A percentile compares a stretch with the other conserved stretches of the same genome.
Evolutionary conservation across 257 asterid genomes (phyloP).

Genomic region (Marsdenia floribunda): DNA sequence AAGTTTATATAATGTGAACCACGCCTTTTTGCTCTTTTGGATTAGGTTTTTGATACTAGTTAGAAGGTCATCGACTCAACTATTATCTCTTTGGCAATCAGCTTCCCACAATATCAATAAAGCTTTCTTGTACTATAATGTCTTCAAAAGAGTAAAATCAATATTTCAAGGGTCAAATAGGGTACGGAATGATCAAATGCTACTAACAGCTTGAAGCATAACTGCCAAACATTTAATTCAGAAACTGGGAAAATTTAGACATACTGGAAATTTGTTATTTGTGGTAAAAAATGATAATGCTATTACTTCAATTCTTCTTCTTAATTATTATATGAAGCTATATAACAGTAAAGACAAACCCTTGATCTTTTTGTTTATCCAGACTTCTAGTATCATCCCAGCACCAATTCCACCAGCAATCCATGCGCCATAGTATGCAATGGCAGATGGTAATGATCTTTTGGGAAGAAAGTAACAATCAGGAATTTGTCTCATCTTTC

Average conservation of each 20-base stretch:
- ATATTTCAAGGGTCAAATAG: neutral
- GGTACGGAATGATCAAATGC: neutral
- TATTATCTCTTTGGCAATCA: neutral
- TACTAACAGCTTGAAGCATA: neutral
- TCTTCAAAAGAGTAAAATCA: neutral
- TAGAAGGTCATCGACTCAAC: neutral
- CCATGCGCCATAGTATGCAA: constrained; percentile 53
- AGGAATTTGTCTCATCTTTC: constrained; percentile 65
- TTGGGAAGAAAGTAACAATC: constrained; percentile 80
- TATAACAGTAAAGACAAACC: constrained; percentile 30
- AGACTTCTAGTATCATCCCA: constrained; percentile 69
- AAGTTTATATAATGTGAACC: neutral
- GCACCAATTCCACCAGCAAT: constrained; percentile 85
- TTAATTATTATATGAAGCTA: neutral
- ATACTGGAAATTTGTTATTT: neutral
- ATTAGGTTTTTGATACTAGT: neutral
- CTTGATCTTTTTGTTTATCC: constrained; percentile 78
- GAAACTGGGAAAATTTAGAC: neutral
- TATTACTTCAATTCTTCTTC: no score
- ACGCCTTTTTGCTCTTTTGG: neutral
- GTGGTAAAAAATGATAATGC: neutral
- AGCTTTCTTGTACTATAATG: neutral
- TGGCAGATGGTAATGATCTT: constrained; percentile 41
- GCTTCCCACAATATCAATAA: neutral
- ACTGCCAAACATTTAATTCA: neutral